phyloP scores from a whole-genome alignment of 768 basidiomycete species.

The Fibroporia radiculosa region DNA sequence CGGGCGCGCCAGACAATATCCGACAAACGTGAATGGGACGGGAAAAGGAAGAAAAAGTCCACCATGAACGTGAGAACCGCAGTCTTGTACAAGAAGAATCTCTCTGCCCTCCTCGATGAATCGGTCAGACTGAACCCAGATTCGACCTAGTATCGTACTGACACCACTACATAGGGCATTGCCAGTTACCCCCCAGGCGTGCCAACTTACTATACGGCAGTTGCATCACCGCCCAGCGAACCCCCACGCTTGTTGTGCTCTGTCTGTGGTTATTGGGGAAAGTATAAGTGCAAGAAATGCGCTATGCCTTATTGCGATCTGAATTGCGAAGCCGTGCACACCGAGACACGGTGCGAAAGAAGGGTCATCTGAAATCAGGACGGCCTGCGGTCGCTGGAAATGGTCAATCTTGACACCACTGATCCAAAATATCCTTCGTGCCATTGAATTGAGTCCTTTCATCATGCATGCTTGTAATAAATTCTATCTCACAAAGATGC shows the following conservation, averaged over 20 bases:
- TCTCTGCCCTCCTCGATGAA: constrained; percentile 68
- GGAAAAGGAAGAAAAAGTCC: constrained; percentile 67
- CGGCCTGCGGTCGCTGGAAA: too few species aligned
- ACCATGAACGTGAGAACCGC: constrained; percentile 76
- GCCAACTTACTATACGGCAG: constrained; percentile 69
- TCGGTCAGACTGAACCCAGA: constrained; percentile 41
- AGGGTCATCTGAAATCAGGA: constrained; percentile 57
- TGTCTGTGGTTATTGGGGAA: constrained; percentile 83
- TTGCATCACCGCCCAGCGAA: constrained; percentile 47
- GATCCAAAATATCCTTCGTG: too few species aligned
- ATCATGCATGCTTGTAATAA: too few species aligned
- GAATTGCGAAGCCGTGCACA: constrained; percentile 66
- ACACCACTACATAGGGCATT: constrained; percentile 39
- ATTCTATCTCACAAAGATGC: too few species aligned
- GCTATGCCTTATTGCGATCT: constrained; percentile 69
- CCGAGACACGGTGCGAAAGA: constrained; percentile 76
- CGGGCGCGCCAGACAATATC: constrained; percentile 67
- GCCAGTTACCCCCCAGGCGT: constrained; percentile 40
- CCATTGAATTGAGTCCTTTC: too few species aligned
- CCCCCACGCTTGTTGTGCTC: constrained; percentile 72
- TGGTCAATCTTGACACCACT: neutral
- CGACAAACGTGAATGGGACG: constrained; percentile 58
- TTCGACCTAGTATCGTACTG: neutral
- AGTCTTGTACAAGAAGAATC: constrained; percentile 75
- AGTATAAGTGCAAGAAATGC: constrained; percentile 73